These are phyloP conservation scores for Mycena rosella DNA, from an alignment of 768 basidiomycete species.

Conservation along the genomic window DNA sequence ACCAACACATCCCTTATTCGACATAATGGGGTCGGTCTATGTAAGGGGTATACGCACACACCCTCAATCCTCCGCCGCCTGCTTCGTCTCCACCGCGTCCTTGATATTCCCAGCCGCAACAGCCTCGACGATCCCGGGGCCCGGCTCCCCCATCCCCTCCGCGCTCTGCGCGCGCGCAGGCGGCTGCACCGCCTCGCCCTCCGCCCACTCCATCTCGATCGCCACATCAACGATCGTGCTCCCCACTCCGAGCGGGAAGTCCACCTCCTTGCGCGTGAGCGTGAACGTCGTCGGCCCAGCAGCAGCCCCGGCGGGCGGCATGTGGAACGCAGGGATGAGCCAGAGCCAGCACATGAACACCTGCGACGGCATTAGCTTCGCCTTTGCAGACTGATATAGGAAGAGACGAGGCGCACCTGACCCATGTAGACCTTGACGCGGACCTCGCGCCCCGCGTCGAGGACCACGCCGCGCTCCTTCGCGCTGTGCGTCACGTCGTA, in stretches of 20 bases:
- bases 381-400: too few relatives aligned
- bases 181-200: constrained; percentile 44
- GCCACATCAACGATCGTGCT: constrained; percentile 74
- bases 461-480: constrained; percentile 60
- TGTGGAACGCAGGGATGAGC: constrained; percentile 89
- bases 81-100: constrained; percentile 48
- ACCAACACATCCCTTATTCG: too few relatives aligned
- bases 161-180: constrained; percentile 39
- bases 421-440: constrained; percentile 81
- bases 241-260: constrained; percentile 85
- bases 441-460: constrained; percentile 77
- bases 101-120: constrained; percentile 39
- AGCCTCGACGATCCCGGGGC: constrained; percentile 49
- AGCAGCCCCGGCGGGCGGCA: constrained; percentile 58
- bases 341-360: constrained; percentile 89
- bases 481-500: constrained; percentile 51
- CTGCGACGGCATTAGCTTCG: constrained; percentile 46
- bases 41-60: too few relatives aligned
- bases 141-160: constrained; percentile 45
- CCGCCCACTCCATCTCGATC: constrained; percentile 68
- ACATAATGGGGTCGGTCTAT: too few relatives aligned
- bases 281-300: constrained; percentile 49
- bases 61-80: constrained; percentile 44
- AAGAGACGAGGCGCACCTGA: constrained; percentile 57
- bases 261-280: constrained; percentile 74